Base-by-base conservation (phyloP, 495 filamentous ascomycete species). In the Neurospora tetraspora region DNA sequence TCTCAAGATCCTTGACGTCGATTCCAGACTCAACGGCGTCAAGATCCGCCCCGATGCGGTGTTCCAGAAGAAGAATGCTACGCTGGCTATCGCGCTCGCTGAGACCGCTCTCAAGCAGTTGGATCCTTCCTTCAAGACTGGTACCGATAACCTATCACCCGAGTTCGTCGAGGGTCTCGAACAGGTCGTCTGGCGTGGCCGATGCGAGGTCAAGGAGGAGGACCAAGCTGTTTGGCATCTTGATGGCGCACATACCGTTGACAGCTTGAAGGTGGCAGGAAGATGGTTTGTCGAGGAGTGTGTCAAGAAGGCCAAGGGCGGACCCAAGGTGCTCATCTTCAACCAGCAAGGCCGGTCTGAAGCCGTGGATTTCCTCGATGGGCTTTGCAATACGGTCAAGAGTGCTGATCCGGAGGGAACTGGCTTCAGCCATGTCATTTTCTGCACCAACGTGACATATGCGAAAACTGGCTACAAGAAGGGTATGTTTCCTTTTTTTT, bases 321-420 rank as follows among this genome's bases (percentile, higher is more conserved):
- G 82, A 0, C 80, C 80, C 11, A 86, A 90, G n/a, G 89, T 94
- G 70, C 83, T 99, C 71, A 89, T 99, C 69, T 99, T 98, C 87
- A 99, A 99, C 82, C 96, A 99, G 77, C 95, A 98, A 78, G 93
- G 91, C 12, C 90, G 94, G 20, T 87, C 91, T 70, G 93, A 94
- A n/a, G 91, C 91, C 11, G 81, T 86, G 14, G 86, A 89, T 1
- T 89, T 96, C 23, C 87, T 94, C 74, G 82, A 86, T 34, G 90
- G 89, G 1, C 86, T 98, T 39, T 79, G 88, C 40, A 80, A 83
- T 5, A 85, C 89, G 0, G 82, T 92, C 1, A 78, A 83, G 71
- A 75, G 78, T 11, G 80, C 81, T 8, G 80, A 86, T 11, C 76
- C 76, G 10, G 42, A 73, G 0, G 82, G 83, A 14, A 80, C 81